Evolutionary conservation across 1,284 basidiomycete species (phyloP).

Genomic region (Cutaneotrichosporon curvatum): DNA sequence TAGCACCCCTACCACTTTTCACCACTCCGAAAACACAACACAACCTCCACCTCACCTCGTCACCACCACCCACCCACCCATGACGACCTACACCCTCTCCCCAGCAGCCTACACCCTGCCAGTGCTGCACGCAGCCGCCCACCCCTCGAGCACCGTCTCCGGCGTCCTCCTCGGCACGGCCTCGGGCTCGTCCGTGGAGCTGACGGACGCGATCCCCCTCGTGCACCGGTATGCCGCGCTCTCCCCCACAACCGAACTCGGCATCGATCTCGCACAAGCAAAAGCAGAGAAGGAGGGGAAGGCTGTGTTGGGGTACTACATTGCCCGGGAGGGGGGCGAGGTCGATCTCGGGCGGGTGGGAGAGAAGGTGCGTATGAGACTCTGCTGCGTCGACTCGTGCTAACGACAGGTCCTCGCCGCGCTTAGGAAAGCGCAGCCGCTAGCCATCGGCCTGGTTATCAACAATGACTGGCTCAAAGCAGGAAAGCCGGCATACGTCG

Average conservation of each 20-base stretch:
- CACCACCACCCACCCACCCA: background rate
- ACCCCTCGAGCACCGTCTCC: constrained; percentile 37
- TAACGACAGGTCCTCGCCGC: constrained; percentile 1
- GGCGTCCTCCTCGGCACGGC: constrained; percentile 44
- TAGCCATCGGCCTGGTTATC: constrained; percentile 7
- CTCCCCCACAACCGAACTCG: constrained; percentile 39
- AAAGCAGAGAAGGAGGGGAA: constrained; percentile 14
- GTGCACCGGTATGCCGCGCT: constrained; percentile 44
- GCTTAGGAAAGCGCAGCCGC: background rate
- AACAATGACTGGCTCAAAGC: constrained; percentile 34
- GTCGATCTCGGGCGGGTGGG: constrained; percentile 15
- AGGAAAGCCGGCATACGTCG: constrained; percentile 26
- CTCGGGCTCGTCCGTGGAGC: constrained; percentile 6
- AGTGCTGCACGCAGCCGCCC: constrained; percentile 36
- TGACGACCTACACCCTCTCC: constrained; percentile 17
- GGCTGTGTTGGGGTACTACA: constrained; percentile 40
- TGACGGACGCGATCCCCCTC: constrained; percentile 41
- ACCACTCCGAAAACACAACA: background rate
- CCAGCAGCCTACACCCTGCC: constrained; percentile 27
- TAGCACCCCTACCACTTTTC: no score
- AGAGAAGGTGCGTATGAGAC: constrained; percentile 12
- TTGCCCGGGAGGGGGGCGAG: constrained; percentile 28
- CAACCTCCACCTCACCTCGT: background rate
- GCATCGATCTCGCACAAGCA: constrained; percentile 34
- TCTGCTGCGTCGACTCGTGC: background rate